Conservation (phyloP, 2,329 filamentous ascomycete genomes). For the Diplodia intermedia region DNA sequence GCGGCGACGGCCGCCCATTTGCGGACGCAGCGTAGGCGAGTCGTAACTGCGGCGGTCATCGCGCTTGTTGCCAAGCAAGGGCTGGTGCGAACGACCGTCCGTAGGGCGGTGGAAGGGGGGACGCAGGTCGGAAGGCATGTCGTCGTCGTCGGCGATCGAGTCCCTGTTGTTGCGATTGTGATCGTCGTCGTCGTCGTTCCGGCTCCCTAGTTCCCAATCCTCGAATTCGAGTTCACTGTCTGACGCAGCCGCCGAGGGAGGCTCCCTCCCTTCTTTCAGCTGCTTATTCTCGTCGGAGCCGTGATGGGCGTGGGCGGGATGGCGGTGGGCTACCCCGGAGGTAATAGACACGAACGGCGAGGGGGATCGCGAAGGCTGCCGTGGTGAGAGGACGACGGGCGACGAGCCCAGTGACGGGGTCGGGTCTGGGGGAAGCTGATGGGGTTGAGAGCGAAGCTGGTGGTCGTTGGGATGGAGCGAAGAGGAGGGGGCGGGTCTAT, state of each 20-base stretch:
- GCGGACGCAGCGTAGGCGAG: slow-evolving; percentile 45
- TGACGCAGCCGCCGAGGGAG: slow-evolving; percentile 30
- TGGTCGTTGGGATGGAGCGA: slow-evolving; percentile 5
- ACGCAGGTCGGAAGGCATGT: slow-evolving; percentile 60
- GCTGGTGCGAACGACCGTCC: slow-evolving; percentile 56
- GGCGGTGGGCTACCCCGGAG: slow-evolving; percentile 33
- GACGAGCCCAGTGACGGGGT: slow-evolving; percentile 34
- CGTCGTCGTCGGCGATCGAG: slow-evolving; percentile 44
- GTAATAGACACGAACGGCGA: slow-evolving; percentile 39
- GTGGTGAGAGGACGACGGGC: slow-evolving; percentile 39
- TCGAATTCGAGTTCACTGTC: slow-evolving; percentile 51
- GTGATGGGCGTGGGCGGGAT: not conserved
- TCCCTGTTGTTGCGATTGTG: slow-evolving; percentile 38
- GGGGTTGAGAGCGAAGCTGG: slow-evolving; percentile 15
- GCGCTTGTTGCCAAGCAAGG: slow-evolving; percentile 58
- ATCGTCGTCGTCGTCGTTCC: slow-evolving; percentile 3
- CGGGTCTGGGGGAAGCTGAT: slow-evolving; percentile 28
- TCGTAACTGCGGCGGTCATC: slow-evolving; percentile 49
- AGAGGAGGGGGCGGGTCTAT: slow-evolving; percentile 12
- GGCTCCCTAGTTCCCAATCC: slow-evolving; percentile 47
- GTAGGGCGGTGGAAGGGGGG: slow-evolving; percentile 47
- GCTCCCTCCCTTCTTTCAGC: slow-evolving; percentile 18
- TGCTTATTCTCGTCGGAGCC: slow-evolving; percentile 34
- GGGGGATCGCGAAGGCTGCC: slow-evolving; percentile 38
- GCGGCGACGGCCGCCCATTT: slow-evolving; percentile 65